Evolutionary conservation across 345 rosid genomes (phyloP), one percentile per base, ranked within the genome.

Genomic region (Sapria himalayana): DNA sequence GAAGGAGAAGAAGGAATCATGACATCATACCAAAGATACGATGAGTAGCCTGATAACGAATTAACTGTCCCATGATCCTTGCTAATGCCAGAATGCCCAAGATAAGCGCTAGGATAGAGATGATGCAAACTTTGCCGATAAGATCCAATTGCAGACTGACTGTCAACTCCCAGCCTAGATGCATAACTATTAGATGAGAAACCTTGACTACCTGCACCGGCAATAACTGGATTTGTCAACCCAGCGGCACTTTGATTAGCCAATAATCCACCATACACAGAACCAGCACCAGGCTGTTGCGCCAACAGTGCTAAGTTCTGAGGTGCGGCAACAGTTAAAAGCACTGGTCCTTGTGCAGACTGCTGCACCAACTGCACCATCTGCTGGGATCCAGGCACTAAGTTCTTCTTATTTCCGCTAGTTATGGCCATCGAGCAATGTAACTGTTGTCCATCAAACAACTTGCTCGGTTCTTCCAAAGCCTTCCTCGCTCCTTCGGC

Each of bases 21-120:
- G 16, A 39, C 40, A 34, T 32, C 69, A 60, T 76, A 76, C 86
- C 81, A 63, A 55, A 53, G 53, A 37, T 60, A 56, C 17, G 62
- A 32, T 9, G 61, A 52, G 37, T 64, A 58, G 22, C 73, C 71
- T 20, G 52, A 45, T 46, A 55, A 60, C 24, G 66, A 47, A 32
- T 41, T 45, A 25, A 43, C 54, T 22, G 40, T 9, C 31, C 54
- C 78, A 9, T 57, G 56, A 31, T 49, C 66, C 48, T 62, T 62
- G 32, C 61, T 44, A 3, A 20, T 21, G 22, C 51, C 58, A 16
- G 35, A 43, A 44, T 56, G 72, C 32, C 57, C 61, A 0, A 24
- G 37, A 47, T 63, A 68, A 0, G 59, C 5, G 37, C 55, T 65
- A 2, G 64, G 45, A 46, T 61, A 66, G 29, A 34, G 43, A 51